Evolutionary conservation across 345 rosid species (phyloP), one percentile per base, ranked within the genome.

Genomic region (Eucalyptus viminalis): DNA sequence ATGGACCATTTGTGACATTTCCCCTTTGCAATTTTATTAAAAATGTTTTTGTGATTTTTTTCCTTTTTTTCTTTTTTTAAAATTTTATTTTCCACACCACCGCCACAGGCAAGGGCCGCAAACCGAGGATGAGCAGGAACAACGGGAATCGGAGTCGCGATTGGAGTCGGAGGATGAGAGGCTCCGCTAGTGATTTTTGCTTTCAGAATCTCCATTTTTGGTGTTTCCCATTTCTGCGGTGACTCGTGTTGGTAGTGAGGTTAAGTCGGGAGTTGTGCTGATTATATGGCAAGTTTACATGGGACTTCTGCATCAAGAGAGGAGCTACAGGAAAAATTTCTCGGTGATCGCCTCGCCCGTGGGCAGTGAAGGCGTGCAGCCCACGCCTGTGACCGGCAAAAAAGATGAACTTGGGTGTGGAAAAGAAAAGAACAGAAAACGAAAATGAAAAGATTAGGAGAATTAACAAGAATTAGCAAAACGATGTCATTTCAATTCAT

Each of bases 51-150:
- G 4, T 53, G 24, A 53, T 17, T 53, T 53, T 53, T 53, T 53
- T 19, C 2, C 2, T 3, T 7, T 19, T 53, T 17, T 3, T 17
- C 4, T 3, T 17, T 16, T 51, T 16, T 51, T 17, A 0, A 16
- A 51, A 51, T 53, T 53, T 53, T 53, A 4, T 65, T n/a, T 65
- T 65, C 11, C 76, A n/a, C 76, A 13, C 76, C 76, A 7, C 10
- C 6, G 1, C 76, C 17, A 65, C 40, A n/a, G 5, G 21, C 76
- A 65, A 65, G 21, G 19, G 40, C 40, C 19, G 2, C 76, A 15
- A 65, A 69, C 44, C 9, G 44, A 69, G 43, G 13, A 34, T 69
- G 22, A 67, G 40, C 14, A 62, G 34, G 17, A 62, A 53, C 56
- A 53, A 53, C 24, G 56, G 56, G 56, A 53, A 53, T 53, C 24